phyloP scores from a whole-genome alignment of 2,329 filamentous ascomycete species.

The Thelonectria discophora region DNA sequence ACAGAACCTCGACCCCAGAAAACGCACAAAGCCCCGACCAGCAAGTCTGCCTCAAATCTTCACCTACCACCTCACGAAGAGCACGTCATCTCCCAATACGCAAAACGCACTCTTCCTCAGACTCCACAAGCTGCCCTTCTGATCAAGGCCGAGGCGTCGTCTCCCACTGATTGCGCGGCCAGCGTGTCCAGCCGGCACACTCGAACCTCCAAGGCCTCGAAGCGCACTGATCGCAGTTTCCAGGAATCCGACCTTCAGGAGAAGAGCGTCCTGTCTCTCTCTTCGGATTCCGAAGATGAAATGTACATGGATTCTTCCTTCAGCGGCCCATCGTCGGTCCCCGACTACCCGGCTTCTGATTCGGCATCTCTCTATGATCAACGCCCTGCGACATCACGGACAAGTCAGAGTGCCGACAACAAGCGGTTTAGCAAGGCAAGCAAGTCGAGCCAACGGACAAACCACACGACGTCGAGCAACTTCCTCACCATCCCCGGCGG shows the following conservation, averaged over 20 bases:
- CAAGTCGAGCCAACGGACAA: constrained; percentile 53
- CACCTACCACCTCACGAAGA: constrained; percentile 33
- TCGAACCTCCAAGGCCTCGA: constrained; percentile 63
- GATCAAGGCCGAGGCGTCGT: constrained; percentile 42
- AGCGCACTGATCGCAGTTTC: constrained; percentile 56
- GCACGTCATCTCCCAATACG: constrained; percentile 40
- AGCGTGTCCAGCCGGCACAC: constrained; percentile 66
- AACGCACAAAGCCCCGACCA: constrained; percentile 14
- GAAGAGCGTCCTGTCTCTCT: constrained; percentile 65
- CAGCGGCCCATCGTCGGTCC: constrained; percentile 40
- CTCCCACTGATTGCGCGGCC: constrained; percentile 53
- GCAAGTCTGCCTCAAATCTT: constrained; percentile 29
- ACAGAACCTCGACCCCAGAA: constrained; percentile 28
- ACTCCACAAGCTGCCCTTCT: constrained; percentile 33
- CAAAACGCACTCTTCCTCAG: constrained; percentile 37
- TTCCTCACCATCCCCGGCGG: constrained; percentile 53
- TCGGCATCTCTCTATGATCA: constrained; percentile 34
- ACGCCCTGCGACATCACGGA: constrained; percentile 35
- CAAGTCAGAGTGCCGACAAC: constrained; percentile 39
- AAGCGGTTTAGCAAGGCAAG: constrained; percentile 44
- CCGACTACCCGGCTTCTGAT: constrained; percentile 40
- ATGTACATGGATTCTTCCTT: constrained; percentile 32
- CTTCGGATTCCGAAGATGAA: constrained; percentile 66
- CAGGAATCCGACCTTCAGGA: constrained; percentile 61
- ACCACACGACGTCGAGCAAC: constrained; percentile 52